Base-by-base conservation (phyloP, 768 basidiomycete species). In the Termitomyces sp. region DNA sequence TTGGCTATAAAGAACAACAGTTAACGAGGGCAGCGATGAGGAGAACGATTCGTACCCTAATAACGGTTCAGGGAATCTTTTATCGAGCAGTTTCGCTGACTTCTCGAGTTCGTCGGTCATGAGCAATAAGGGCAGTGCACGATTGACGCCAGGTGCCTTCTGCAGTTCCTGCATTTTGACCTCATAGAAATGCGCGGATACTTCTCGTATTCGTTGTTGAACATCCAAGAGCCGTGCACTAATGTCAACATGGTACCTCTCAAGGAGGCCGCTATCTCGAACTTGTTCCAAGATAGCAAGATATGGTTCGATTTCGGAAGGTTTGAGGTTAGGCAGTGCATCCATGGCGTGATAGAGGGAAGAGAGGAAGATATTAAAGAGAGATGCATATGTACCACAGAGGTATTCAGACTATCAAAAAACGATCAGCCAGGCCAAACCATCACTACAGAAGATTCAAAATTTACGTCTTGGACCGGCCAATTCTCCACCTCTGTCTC, bases 31-130 rank as follows among this genome's bases (percentile, higher is more conserved):
- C 57, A 35, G 13, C 18, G 32, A 57, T 36, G 28, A 55, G 56
- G 42, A 46, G 18, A 49, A 46, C 2, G 33, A 39, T 36, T 85
- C 40, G 35, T 70, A 95, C 92, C 87, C 90, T 36, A 95, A 79
- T 22, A 98, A 71, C 36, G 92, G 90, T 58, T 91, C 86, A 0
- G 88, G 85, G 75, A 96, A 99, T 60, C 89, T 85, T 73, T 94
- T 94, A 72, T 95, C 91, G 38, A 96, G 79, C 28, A 81, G 75
- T 73, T 96, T 95, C 18, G 91, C 86, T 40, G 81, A 76, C 72
- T 94, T 96, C 79, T 96, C 94, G 2, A 97, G 75, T 75, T 96
- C 96, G 51, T 91, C 89, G 4, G 92, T 92, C 84, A 96, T 86
- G 33, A 91, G 73, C 33, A 96, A 75, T 40, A 96, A 75, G 1